Evolutionary conservation across 106 monocot species (phyloP).

Genomic region (Vanilla planifolia): DNA sequence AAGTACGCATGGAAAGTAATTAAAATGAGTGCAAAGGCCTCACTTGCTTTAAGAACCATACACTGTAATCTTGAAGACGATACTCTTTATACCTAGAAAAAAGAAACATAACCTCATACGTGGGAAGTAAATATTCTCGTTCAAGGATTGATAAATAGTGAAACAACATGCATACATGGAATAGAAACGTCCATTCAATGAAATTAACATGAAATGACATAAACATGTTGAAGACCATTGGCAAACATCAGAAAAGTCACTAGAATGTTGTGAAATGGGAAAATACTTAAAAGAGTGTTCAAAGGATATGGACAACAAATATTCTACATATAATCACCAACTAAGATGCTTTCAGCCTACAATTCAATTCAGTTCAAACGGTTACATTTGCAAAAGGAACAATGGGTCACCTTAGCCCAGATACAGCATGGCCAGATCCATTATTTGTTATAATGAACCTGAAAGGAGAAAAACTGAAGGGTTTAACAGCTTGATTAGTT

Average conservation of each 20-base stretch:
- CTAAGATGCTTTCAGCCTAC: background rate
- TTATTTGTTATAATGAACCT: constrained; percentile 93
- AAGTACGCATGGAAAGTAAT: background rate
- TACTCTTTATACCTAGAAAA: constrained; percentile 83
- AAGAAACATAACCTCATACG: background rate
- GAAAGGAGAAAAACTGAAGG: constrained; percentile 6
- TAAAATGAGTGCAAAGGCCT: constrained; percentile 9
- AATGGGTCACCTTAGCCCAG: constrained; percentile 55
- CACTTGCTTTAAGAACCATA: constrained; percentile 81
- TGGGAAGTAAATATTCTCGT: too few species aligned
- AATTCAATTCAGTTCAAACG: background rate
- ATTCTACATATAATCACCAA: background rate
- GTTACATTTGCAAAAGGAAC: background rate
- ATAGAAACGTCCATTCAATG: too few species aligned
- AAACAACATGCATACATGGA: too few species aligned
- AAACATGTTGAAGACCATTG: background rate
- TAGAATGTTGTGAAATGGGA: background rate
- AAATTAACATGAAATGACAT: too few species aligned
- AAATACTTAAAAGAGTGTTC: background rate
- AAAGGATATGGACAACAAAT: background rate
- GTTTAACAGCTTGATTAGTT: background rate
- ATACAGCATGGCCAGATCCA: constrained; percentile 72
- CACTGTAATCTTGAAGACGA: constrained; percentile 90
- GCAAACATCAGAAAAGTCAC: background rate
- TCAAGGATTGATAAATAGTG: too few species aligned